These are phyloP conservation scores for Acephala macrosclerotiorum DNA, from an alignment of 2,329 filamentous ascomycete genomes.

Conservation along the genomic window DNA sequence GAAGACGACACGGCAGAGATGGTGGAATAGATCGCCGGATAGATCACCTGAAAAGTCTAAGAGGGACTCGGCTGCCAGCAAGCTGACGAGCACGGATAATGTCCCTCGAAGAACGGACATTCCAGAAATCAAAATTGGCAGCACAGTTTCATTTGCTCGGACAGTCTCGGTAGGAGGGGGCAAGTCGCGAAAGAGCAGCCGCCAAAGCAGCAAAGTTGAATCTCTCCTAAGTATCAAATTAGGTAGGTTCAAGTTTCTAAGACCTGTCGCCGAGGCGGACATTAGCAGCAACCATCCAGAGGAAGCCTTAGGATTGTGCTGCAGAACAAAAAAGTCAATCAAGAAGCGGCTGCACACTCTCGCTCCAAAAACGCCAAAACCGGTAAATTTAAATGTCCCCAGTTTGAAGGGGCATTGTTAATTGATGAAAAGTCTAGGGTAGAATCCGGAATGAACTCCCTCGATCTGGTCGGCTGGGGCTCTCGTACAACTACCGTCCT, in stretches of 20 bases:
- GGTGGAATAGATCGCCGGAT: constrained; percentile 29
- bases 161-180: too few species aligned
- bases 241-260: not conserved
- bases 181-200: not conserved
- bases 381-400: constrained; percentile 23
- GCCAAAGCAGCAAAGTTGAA: constrained; percentile 8
- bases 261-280: not conserved
- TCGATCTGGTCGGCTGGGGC: not conserved
- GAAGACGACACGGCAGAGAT: constrained; percentile 25
- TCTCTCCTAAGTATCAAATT: constrained; percentile 6
- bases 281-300: constrained; percentile 1
- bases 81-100: not conserved
- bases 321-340: constrained; percentile 37
- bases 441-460: not conserved
- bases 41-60: constrained; percentile 24
- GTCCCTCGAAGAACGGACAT: constrained; percentile 16
- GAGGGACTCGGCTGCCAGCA: constrained; percentile 8
- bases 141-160: too few species aligned
- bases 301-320: constrained; percentile 32
- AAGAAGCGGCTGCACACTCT: constrained; percentile 12
- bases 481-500: constrained; percentile 39
- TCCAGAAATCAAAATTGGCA: constrained; percentile 28
- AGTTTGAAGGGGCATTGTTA: not conserved
- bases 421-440: not conserved
- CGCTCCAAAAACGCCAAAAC: constrained; percentile 12